Evolutionary conservation across 352 stramenopile genomes (phyloP), one percentile per base, ranked within the genome.

Genomic region (Phytophthora ohioensis): DNA sequence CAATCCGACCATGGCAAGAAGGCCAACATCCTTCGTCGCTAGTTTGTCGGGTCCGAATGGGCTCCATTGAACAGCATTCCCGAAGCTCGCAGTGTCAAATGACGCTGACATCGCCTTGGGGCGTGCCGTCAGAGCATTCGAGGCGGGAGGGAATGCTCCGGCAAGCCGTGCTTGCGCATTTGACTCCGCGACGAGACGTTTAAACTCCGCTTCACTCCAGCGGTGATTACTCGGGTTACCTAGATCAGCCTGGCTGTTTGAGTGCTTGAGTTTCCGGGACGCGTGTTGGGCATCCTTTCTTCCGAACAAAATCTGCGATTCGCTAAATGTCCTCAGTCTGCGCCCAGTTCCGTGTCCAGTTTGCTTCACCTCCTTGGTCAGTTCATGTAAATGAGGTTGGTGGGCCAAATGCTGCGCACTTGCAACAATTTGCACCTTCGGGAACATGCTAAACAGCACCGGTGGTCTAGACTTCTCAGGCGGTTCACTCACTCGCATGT

Each of bases 401-500:
- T 94, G 86, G 0, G 81, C 84, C 9, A 93, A 75, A 57, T 93
- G 88, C 67, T 95, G 88, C 2, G 89, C 86, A 27, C 84, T 93
- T 9, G 86, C 75, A 31, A 94, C 86, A 49, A 96, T 94, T 54
- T 94, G 85, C 8, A 94, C 89, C 58, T 92, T 94, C 0, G 89
- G 89, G 31, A 96, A 96, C 83, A 96, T 94, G 47, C 77, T 85
- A 62, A 93, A 96, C 10, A 95, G 67, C 35, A 78, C 64, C 1
- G 81, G 63, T 0, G 82, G 69, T n/a, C 87, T 75, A 12, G 67
- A 75, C 48, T 89, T 91, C 47, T 93, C 84, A 1, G 74, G 68
- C 41, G 87, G 77, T 35, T 92, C 84, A 34, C 55, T 91, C 30
- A 79, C 69, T 13, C 71, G 74, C 34, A 84, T 76, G 32, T 94